A percentile compares a stretch with the other conserved stretches of the same genome.
phyloP scores from a whole-genome alignment of 768 basidiomycete genomes.

The Suillus placidus region DNA sequence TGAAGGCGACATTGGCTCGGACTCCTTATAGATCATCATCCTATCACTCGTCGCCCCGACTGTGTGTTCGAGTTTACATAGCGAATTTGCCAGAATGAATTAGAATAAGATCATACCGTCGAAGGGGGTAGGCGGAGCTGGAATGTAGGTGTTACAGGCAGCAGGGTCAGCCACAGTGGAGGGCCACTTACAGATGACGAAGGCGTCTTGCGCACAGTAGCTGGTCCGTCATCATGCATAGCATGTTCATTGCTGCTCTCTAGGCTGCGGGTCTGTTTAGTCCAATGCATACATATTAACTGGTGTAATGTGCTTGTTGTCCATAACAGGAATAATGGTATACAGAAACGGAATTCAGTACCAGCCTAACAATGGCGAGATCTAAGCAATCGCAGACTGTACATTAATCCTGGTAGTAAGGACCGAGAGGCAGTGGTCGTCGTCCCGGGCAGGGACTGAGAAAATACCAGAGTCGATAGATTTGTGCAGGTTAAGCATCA shows the following conservation, averaged over 20 bases:
- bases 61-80: background rate
- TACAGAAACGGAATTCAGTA: background rate
- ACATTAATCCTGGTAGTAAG: background rate
- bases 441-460: background rate
- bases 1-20: background rate
- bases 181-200: background rate
- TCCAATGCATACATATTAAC: background rate
- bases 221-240: background rate
- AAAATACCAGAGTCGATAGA: constrained; percentile 28
- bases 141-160: background rate
- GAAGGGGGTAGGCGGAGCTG: background rate
- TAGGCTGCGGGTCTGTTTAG: background rate
- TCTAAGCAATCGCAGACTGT: background rate
- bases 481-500: constrained; percentile 58
- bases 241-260: background rate
- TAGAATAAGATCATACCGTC: no score
- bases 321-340: background rate
- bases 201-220: background rate
- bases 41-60: background rate
- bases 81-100: background rate
- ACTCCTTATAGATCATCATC: background rate
- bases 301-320: background rate
- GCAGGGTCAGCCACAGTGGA: background rate
- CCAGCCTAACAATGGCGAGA: background rate
- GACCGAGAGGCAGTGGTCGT: background rate